These are phyloP conservation scores for Agaricus blazei DNA, from an alignment of 768 basidiomycete genomes.

Conservation along the genomic window DNA sequence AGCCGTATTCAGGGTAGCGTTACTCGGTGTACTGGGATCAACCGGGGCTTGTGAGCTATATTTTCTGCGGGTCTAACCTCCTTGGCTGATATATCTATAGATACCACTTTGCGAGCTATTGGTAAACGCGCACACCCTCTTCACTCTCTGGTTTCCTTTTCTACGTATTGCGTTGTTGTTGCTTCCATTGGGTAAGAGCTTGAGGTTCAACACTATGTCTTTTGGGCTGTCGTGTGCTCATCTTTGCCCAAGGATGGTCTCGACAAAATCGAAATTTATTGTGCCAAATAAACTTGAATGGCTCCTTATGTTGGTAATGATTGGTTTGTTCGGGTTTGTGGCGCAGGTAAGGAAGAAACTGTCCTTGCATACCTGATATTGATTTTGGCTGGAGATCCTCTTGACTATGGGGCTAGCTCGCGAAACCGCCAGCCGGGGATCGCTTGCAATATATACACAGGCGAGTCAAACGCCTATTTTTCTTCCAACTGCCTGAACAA, in stretches of 20 bases:
- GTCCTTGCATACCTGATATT: not conserved
- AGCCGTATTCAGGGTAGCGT: conserved; percentile 39
- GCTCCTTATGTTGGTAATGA: conserved; percentile 37
- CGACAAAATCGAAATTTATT: conserved; percentile 30
- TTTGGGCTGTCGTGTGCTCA: not conserved
- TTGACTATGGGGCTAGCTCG: conserved; percentile 48
- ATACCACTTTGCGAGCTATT: conserved; percentile 46
- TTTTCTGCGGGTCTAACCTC: not conserved
- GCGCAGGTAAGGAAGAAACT: conserved; percentile 30
- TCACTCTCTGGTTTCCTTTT: conserved; percentile 64
- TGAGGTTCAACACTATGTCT: not conserved
- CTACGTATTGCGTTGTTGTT: conserved; percentile 42
- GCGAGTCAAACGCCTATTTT: conserved; percentile 17
- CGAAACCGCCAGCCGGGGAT: conserved; percentile 59
- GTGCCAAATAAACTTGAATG: conserved; percentile 38
- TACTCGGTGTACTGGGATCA: conserved; percentile 61
- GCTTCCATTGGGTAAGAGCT: conserved; percentile 25
- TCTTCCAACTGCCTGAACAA: not conserved
- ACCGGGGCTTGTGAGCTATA: conserved; percentile 60
- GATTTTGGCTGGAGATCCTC: conserved; percentile 7
- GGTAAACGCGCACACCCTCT: conserved; percentile 68
- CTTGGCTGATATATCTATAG: conserved; percentile 14
- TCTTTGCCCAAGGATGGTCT: conserved; percentile 32
- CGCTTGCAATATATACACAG: conserved; percentile 54
- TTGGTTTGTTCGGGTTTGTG: conserved; percentile 43